Conservation (phyloP, 169 alveolate species). For the Plasmodium inui region DNA sequence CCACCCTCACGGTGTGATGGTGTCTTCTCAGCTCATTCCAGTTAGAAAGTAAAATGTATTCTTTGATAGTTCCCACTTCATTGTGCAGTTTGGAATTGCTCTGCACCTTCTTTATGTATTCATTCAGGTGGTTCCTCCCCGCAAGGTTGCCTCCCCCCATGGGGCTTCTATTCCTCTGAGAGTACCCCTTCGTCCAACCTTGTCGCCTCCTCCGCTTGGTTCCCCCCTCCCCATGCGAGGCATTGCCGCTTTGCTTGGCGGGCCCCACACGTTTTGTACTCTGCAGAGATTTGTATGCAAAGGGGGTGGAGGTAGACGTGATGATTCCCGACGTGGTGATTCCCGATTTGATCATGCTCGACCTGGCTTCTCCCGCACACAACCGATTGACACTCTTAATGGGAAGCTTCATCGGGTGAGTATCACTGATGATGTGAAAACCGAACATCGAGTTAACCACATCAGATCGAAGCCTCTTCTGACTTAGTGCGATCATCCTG, state of each 20-base stretch:
- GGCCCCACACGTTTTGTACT: background rate
- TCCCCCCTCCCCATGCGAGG: background rate
- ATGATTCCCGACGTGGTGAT: background rate
- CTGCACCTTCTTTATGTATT: background rate
- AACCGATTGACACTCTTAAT: constrained; percentile 21
- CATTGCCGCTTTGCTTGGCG: background rate
- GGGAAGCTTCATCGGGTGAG: constrained; percentile 51
- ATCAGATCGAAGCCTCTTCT: constrained; percentile 29
- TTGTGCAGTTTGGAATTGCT: constrained; percentile 6
- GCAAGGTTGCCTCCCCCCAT: background rate
- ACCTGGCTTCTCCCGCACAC: background rate
- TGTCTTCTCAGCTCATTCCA: constrained; percentile 37
- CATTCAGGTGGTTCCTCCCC: background rate
- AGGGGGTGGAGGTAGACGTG: background rate
- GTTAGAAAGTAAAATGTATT: background rate
- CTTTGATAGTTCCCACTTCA: constrained; percentile 16
- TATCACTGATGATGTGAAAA: constrained; percentile 48
- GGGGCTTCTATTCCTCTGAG: background rate
- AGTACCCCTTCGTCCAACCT: background rate
- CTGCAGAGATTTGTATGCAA: background rate
- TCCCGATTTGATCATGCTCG: background rate
- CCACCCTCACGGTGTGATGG: background rate
- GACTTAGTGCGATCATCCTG: constrained; percentile 7
- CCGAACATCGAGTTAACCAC: constrained; percentile 61
- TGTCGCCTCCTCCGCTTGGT: background rate